Evolutionary conservation across 1,284 basidiomycete genomes (phyloP).

Genomic region (Rhodotorula sp.): DNA sequence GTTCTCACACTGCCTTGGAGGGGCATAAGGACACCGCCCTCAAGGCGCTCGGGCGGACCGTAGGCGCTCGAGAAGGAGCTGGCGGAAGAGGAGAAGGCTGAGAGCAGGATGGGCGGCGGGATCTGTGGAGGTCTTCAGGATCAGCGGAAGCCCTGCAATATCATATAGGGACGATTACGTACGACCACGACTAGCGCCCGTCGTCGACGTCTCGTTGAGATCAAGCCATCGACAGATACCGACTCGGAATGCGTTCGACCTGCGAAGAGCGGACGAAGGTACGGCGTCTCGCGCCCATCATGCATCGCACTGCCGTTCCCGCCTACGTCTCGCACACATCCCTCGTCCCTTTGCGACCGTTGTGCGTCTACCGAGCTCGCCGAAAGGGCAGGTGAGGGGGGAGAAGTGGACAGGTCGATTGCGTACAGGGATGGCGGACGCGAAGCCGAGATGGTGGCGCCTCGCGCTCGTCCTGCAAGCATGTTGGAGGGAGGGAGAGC

Average conservation of each 20-base stretch:
- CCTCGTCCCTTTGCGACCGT: neutral
- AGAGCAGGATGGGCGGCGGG: conserved; percentile 32
- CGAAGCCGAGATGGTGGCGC: too few species aligned
- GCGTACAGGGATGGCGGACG: too few species aligned
- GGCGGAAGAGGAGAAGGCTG: conserved; percentile 29
- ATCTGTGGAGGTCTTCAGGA: neutral
- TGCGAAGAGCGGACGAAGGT: too few species aligned
- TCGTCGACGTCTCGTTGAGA: neutral
- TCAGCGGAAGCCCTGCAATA: rapidly evolving
- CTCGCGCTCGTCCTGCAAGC: too few species aligned
- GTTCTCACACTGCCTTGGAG: conserved; percentile 28
- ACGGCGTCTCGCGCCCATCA: too few species aligned
- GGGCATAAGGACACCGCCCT: conserved; percentile 30
- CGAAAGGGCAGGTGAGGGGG: neutral
- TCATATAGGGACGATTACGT: neutral
- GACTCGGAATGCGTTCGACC: too few species aligned
- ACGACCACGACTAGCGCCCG: conserved; percentile 36
- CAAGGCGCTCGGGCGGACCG: conserved; percentile 31
- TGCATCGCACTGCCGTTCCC: neutral
- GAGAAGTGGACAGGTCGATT: too few species aligned
- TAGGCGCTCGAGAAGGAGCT: conserved; percentile 32
- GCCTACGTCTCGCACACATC: neutral
- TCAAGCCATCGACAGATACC: neutral
- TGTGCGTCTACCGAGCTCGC: neutral
- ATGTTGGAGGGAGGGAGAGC: too few species aligned